Evolutionary conservation across 257 asterid genomes (phyloP), one percentile per base, ranked within the genome.

Genomic region (Gynochthodes officinalis): DNA sequence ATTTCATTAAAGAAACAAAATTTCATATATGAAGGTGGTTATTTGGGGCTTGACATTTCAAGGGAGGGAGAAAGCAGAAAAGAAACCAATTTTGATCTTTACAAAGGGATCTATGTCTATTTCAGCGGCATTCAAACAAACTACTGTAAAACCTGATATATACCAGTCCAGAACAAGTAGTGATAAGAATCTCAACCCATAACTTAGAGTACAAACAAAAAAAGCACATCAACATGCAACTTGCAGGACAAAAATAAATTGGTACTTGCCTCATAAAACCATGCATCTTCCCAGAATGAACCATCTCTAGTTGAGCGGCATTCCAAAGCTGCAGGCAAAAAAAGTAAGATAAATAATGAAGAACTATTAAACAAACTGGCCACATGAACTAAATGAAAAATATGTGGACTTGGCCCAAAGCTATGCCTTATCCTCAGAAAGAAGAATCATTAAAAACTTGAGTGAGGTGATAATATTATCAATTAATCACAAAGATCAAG

Each of bases 271-370:
- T 89, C 99, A 95, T 95, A 79, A 95, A 95, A 76, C 99, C 99
- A 75, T 95, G 98, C 98, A 92, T 90, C 84, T 94, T 95, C 35
- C 99, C 98, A 75, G 83, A 55, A 74, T 95, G 87, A 83, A 95
- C 96, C 97, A 95, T 82, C 81, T 95, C 99, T 65, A 95, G 74
- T 73, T 95, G 98, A 19, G 97, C 82, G 49, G 99, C 99, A 82
- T 95, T 95, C 99, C 99, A 95, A 1, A 95, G 99, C 99, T 95
- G 92, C 86, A 76, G 73, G 64, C 64, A 44, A 0, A 27, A 43
- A 43, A 74, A 39, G 40, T 57, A 13, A 35, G n/a, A 76, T 2
- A 35, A 8, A 58, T 33, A 70, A 60, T 5, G 39, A n/a, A 39
- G 40, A 15, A 57, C 50, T 3, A 25, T n/a, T 44, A 9, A 49